Percentiles rank a stretch among this genome's conserved stretches.
These are phyloP conservation scores for Tolypocladium inflatum DNA, from an alignment of 2,329 filamentous ascomycete species.

Conservation along the genomic window DNA sequence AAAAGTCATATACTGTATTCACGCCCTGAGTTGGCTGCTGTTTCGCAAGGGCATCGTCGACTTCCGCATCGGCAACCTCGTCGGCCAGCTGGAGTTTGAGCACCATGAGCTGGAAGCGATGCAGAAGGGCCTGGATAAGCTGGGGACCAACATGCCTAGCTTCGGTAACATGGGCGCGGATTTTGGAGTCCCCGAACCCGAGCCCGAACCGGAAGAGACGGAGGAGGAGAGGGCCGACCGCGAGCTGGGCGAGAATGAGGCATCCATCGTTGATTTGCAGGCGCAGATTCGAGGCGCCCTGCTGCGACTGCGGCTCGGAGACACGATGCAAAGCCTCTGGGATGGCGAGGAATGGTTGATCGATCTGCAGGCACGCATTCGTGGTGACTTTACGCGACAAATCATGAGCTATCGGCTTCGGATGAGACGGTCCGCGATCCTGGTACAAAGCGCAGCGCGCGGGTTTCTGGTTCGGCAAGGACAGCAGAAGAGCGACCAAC, in stretches of 20 bases:
- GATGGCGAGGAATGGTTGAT: slow-evolving; percentile 69
- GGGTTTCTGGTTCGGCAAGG: slow-evolving; percentile 63
- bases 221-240: slow-evolving; percentile 83
- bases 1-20: slow-evolving; percentile 98
- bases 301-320: slow-evolving; percentile 64
- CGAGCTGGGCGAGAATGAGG: slow-evolving; percentile 70
- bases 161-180: slow-evolving; percentile 96
- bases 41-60: slow-evolving; percentile 91
- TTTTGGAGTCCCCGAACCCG: slow-evolving; percentile 70
- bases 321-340: slow-evolving; percentile 85
- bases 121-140: slow-evolving; percentile 92
- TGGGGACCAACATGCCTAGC: slow-evolving; percentile 91
- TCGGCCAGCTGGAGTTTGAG: slow-evolving; percentile 94
- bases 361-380: slow-evolving; percentile 76
- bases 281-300: slow-evolving; percentile 77
- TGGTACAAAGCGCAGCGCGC: slow-evolving; percentile 69
- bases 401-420: slow-evolving; percentile 71
- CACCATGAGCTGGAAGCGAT: slow-evolving; percentile 95
- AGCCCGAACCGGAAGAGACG: slow-evolving; percentile 73
- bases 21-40: slow-evolving; percentile 93
- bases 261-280: slow-evolving; percentile 68
- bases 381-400: slow-evolving; percentile 81
- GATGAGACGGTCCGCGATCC: slow-evolving; percentile 72
- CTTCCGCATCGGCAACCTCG: slow-evolving; percentile 92
- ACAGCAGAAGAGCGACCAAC: slow-evolving; percentile 51